These are phyloP conservation scores for Passalora sequoiae DNA, from an alignment of 2,329 filamentous ascomycete genomes.

Conservation along the genomic window DNA sequence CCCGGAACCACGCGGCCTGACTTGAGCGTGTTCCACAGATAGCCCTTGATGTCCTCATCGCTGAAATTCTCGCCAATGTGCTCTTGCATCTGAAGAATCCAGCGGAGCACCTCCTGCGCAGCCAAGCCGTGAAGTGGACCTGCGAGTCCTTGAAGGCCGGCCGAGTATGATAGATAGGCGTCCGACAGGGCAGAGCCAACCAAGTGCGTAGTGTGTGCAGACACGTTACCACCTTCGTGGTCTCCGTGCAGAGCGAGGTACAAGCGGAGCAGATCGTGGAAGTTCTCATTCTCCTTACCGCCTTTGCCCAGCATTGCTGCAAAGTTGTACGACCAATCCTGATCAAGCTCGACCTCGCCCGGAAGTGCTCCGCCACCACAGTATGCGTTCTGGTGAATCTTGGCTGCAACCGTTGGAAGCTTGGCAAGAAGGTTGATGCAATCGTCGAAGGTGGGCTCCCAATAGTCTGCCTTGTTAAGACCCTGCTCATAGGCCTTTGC, in stretches of 20 bases:
- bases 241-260: conserved; percentile 97
- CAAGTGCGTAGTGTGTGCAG: conserved; percentile 88
- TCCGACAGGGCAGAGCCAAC: conserved; percentile 93
- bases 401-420: conserved; percentile 91
- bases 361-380: conserved; percentile 67
- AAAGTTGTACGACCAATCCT: conserved; percentile 99
- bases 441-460: conserved; percentile 97
- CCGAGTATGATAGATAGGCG: conserved; percentile 92
- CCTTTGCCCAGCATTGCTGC: conserved; percentile 91
- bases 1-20: conserved; percentile 91
- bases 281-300: conserved; percentile 80
- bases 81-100: conserved; percentile 94
- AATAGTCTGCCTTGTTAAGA: conserved; percentile 93
- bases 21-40: conserved; percentile 89
- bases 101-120: conserved; percentile 93
- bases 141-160: conserved; percentile 88
- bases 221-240: conserved; percentile 97
- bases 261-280: conserved; percentile 88
- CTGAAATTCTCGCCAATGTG: conserved; percentile 72
- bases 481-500: conserved; percentile 89
- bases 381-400: conserved; percentile 94
- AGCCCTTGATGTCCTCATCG: conserved; percentile 76
- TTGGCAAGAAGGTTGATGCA: conserved; percentile 90
- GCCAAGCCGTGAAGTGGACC: conserved; percentile 91
- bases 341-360: conserved; percentile 68